Evolutionary conservation across 1,284 basidiomycete genomes (phyloP).

Genomic region (Leccinum pachyderme): DNA sequence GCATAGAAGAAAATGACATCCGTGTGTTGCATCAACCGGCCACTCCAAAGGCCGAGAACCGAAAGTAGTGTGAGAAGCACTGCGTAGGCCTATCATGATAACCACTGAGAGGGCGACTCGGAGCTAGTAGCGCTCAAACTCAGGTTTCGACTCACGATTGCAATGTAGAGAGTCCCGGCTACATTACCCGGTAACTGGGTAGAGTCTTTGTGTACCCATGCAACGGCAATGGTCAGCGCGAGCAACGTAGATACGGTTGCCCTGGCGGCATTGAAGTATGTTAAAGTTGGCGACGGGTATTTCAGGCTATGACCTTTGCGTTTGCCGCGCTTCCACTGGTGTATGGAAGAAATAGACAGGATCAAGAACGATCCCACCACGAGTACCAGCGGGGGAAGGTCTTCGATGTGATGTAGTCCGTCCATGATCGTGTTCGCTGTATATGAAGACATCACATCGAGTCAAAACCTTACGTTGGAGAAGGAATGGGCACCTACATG

Average conservation of each 20-base stretch:
- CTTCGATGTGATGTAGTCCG: neutral
- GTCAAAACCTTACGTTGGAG: neutral
- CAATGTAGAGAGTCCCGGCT: neutral
- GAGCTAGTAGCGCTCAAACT: neutral
- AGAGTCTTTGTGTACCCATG: constrained; percentile 2
- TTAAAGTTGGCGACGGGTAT: neutral
- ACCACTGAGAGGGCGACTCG: neutral
- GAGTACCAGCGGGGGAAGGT: constrained; percentile 1
- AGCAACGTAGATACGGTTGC: neutral
- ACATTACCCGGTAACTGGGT: neutral
- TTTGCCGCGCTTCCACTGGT: neutral
- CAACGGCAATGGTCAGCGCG: neutral
- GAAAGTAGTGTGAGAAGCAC: constrained; percentile 9
- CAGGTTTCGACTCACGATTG: constrained; percentile 7
- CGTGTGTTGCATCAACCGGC: constrained; percentile 2
- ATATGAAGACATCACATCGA: neutral
- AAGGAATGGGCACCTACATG: neutral
- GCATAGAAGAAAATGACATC: constrained; percentile 6
- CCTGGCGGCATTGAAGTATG: neutral
- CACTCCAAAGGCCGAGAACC: neutral
- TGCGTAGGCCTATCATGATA: constrained; percentile 6
- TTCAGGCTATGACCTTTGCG: neutral
- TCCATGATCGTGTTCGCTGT: constrained; percentile 1
- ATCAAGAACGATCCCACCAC: constrained; percentile 3
- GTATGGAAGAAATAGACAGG: neutral